Evolutionary conservation across 331 rosid genomes (phyloP).

Genomic region (Phaseolus coccineus): DNA sequence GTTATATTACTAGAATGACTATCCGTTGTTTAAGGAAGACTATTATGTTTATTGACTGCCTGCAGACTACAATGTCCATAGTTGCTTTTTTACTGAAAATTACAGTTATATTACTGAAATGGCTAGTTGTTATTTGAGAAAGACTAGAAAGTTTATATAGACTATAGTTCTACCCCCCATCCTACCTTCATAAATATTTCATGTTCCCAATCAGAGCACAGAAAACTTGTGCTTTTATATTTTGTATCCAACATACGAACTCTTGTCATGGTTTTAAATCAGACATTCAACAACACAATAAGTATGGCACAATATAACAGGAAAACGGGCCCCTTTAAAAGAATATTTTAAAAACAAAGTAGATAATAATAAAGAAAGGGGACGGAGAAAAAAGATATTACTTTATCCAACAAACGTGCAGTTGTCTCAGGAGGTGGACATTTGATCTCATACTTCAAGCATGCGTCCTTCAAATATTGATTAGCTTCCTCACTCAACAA

Average conservation of each 20-base stretch:
- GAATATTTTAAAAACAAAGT: neutral
- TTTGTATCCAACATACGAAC: neutral
- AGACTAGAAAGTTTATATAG: neutral
- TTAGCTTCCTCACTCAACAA: constrained; percentile 80
- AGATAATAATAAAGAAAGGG: neutral
- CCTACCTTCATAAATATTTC: constrained; percentile 1
- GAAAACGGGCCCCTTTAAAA: neutral
- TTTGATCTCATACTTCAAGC: constrained; percentile 70
- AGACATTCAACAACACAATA: constrained; percentile 11
- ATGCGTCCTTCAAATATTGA: constrained; percentile 73
- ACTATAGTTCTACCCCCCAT: neutral
- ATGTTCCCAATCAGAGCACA: constrained; percentile 1
- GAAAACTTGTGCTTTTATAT: neutral
- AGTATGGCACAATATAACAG: constrained; percentile 10
- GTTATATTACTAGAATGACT: neutral
- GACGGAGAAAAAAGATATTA: constrained; percentile 9
- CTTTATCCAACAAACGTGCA: constrained; percentile 89
- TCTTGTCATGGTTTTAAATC: neutral
- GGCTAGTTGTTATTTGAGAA: neutral
- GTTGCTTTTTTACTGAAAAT: neutral
- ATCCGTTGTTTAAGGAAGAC: neutral
- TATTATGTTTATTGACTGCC: neutral
- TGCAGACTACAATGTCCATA: neutral
- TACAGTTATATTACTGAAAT: neutral
- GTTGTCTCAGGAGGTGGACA: constrained; percentile 99